Evolutionary conservation across 768 basidiomycete genomes (phyloP), one percentile per base, ranked within the genome.

Genomic region (Suillus subaureus): DNA sequence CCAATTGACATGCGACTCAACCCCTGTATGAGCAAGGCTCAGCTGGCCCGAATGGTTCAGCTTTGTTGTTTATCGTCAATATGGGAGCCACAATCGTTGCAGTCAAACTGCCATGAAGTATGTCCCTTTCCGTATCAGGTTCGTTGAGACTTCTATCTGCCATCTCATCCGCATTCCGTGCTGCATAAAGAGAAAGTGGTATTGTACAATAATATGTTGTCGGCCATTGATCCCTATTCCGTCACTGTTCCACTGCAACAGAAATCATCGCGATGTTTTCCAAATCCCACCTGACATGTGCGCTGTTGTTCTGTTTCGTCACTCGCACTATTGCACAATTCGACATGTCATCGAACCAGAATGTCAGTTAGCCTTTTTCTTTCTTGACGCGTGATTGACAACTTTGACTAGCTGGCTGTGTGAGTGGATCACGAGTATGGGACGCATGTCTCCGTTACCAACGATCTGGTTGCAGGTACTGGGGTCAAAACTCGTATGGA

Each of bases 401-500:
- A n/a, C 31, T 40, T 49, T 42, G 9, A 63, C 23, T 62, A 74
- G 73, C 37, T 74, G 64, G 74, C 69, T 43, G 73, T 74, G 73
- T 74, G 69, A 23, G 71, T 49, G 6, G 51, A 37, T n/a, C 26
- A 18, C 4, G 21, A 43, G 21, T 31, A 35, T 45, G 6, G 15
- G 12, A 45, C 15, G 8, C 12, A 42, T 28, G 13, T 60, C 12
- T 60, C 39, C 18, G 18, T 56, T 63, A 39, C 47, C 49, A n/a
- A 56, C 62, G 35, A 65, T 54, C 49, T 23, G 12, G 26, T 39
- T 28, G 26, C 63, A 77, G 75, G 63, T 78, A 79, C 55, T 78
- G 79, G 77, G 77, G 79, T 13, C 79, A 79, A 68, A 78, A 79
- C 40, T 80, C 78, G 9, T 77, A 77, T 28, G 79, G 80, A 12